Conservation (phyloP, 2,329 filamentous ascomycete genomes). For the Fusarium cicatricum region DNA sequence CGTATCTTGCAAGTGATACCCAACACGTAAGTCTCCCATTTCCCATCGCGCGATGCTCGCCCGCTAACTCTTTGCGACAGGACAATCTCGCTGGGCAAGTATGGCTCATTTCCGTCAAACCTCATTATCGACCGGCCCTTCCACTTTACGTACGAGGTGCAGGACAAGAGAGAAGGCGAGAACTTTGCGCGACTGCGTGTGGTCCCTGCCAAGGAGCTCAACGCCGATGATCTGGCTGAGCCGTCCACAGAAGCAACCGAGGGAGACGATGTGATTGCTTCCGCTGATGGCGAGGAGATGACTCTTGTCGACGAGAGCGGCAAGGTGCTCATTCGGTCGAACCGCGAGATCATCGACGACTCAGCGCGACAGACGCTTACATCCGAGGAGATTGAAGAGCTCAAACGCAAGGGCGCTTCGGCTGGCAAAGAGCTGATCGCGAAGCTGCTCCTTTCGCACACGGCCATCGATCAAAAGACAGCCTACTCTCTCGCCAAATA, state of each 20-base stretch:
- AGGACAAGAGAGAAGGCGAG: conserved; percentile 72
- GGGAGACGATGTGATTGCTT: conserved; percentile 52
- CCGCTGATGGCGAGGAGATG: conserved; percentile 52
- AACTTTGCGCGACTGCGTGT: conserved; percentile 76
- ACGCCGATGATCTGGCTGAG: conserved; percentile 76
- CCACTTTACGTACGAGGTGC: conserved; percentile 88
- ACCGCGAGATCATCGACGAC: conserved; percentile 67
- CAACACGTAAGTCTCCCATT: conserved; percentile 60
- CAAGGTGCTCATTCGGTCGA: conserved; percentile 61
- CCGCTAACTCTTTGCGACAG: conserved; percentile 57
- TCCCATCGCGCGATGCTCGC: conserved; percentile 2
- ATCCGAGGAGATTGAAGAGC: conserved; percentile 77
- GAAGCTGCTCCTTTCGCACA: conserved; percentile 91
- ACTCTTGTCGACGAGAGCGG: conserved; percentile 55
- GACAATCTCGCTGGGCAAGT: conserved; percentile 89
- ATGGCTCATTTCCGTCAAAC: conserved; percentile 89
- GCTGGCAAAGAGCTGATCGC: conserved; percentile 90
- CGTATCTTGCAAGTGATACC: conserved; percentile 66
- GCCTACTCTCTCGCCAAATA: conserved; percentile 95
- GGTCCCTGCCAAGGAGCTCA: conserved; percentile 81
- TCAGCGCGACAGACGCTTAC: conserved; percentile 78
- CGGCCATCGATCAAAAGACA: conserved; percentile 92
- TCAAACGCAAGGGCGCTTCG: conserved; percentile 75
- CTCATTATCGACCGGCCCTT: conserved; percentile 91
- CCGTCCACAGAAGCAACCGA: conserved; percentile 51